These are phyloP conservation scores for Glutinoglossum americanum DNA, from an alignment of 495 filamentous ascomycete species.

Conservation along the genomic window DNA sequence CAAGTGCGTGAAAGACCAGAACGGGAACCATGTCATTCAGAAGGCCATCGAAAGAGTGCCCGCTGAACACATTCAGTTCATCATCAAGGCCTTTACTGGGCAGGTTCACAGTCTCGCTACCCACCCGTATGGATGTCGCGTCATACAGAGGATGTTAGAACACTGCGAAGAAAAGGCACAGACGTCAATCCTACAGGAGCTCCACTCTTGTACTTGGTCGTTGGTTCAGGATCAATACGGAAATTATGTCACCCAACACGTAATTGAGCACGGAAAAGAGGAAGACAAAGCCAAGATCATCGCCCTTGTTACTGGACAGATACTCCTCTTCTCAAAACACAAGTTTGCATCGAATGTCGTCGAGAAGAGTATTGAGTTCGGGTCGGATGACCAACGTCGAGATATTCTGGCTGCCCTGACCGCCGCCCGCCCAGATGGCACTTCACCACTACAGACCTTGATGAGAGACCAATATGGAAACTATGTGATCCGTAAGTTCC, in stretches of 20 bases:
- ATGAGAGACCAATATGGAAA: constrained; percentile 91
- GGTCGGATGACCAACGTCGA: constrained; percentile 42
- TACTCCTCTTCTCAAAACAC: constrained; percentile 23
- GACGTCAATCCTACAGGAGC: constrained; percentile 49
- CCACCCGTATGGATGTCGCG: constrained; percentile 77
- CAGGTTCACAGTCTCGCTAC: constrained; percentile 58
- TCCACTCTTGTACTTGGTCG: constrained; percentile 45
- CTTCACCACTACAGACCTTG: constrained; percentile 44
- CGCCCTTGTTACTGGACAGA: constrained; percentile 40
- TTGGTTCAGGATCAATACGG: constrained; percentile 83
- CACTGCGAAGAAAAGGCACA: constrained; percentile 54
- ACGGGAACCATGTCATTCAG: constrained; percentile 94
- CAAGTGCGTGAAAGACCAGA: constrained; percentile 67
- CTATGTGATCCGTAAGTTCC: constrained; percentile 80
- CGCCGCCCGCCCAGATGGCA: constrained; percentile 35
- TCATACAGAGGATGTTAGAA: constrained; percentile 86
- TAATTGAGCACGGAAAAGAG: constrained; percentile 62
- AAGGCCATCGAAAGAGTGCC: constrained; percentile 82
- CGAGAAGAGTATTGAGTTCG: constrained; percentile 73
- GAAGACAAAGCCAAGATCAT: constrained; percentile 60
- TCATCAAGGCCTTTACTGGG: constrained; percentile 65
- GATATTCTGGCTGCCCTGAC: constrained; percentile 50
- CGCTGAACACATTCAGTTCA: constrained; percentile 61
- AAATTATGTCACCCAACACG: constrained; percentile 92
- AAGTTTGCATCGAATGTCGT: constrained; percentile 97